Evolutionary conservation across 306 rosid genomes (phyloP), one percentile per base, ranked within the genome.

Genomic region (Ochetophila trinervis): DNA sequence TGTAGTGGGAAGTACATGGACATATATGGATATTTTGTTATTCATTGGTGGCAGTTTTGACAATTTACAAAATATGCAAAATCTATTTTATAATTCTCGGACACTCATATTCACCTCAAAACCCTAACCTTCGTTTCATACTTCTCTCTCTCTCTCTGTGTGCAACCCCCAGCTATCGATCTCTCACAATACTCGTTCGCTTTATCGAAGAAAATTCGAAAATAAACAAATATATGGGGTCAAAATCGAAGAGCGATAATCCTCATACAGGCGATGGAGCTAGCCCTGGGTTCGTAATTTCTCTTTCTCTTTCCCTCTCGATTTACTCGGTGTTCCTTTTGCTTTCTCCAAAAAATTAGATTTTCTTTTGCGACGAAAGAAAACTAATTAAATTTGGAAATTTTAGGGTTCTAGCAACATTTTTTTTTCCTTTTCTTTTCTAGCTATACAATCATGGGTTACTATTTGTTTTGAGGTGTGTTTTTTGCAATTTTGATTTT

Each of bases 221-320:
- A 4, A 9, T 35, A 17, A 9, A 34, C 13, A 24, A 65, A 27
- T 27, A 27, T 62, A 91, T 88, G 94, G 85, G 78, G 32, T 91
- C 96, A 47, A 85, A 87, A 62, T 65, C 83, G 63, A 85, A 79
- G 77, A 23, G 58, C 56, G 87, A 83, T 17, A 80, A 88, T 54
- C 86, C 91, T 58, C 91, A 83, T 73, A 62, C 87, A 16, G 91
- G 96, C 34, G 92, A 91, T 58, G 96, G 92, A 19, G 92, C 96
- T 32, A 89, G 89, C 71, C 96, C 96, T 32, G 98, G 98, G 98
- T 89, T 56, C 27, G 85, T 78, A 5, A 52, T 22, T 17, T 18
- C 19, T n/a, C 15, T 53, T 3, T 1, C 0, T 24, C 7, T 44
- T 19, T 6, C 27, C 20, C 32, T 66, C 27, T 40, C 47, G 30